Base-by-base conservation (phyloP, 148 eudicot species). In the Diospyros kaki region DNA sequence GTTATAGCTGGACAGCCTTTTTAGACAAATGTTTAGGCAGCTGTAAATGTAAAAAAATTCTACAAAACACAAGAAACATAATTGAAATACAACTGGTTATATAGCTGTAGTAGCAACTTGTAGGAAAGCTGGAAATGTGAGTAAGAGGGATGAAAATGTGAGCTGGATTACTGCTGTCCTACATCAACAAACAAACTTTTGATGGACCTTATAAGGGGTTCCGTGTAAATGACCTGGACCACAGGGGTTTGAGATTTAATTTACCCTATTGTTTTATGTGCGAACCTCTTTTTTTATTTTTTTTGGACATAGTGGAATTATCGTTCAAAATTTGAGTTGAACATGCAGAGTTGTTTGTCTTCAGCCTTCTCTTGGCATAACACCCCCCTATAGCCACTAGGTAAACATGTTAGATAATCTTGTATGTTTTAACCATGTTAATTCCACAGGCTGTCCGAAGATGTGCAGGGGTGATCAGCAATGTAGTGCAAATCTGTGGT, bases 401-500 rank as follows among this genome's bases (percentile, higher is more conserved):
- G 72, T 14, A 69, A 54, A 28, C 38, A 17, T 69, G 17, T 38
- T 4, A 51, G 38, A 38, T 69, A 5, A 53, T 69, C 45, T 39
- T 52, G 41, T 8, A 3, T 41, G 13, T 3, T 10, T 39, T 51
- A 18, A 52, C 18, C 12, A 5, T 48, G 38, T 71, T 66, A n/a
- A 67, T 78, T 48, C 54, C 71, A 52, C 75, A 94, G 98, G 87
- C 97, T 69, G 85, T 89, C 61, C 81, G 91, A 59, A 87, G 86
- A 79, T 94, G 98, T 76, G 69, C 73, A 46, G 73, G 63, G 15
- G 88, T 86, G 64, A 81, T 92, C 48, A 87, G 88, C 86, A 86
- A 68, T 1, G 83, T 85, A 4, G 90, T 94, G 44, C 87, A 73
- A 77, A 82, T 86, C 59, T 86, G 93, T 12, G 97, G 98, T 5